Evolutionary conservation across 768 basidiomycete genomes (phyloP).

Genomic region (Leccinum pellstonianum): DNA sequence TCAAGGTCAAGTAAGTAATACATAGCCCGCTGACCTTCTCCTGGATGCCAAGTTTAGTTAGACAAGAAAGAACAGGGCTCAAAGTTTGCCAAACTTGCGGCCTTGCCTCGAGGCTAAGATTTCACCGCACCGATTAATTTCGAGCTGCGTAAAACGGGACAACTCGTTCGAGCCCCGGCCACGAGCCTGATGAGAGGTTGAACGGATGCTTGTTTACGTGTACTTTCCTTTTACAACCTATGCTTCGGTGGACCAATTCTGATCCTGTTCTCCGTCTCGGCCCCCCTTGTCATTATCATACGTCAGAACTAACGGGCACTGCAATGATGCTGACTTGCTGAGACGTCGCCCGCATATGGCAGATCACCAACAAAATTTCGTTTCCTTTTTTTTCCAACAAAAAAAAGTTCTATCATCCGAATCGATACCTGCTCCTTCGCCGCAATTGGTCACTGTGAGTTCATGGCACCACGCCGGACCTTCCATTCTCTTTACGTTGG

Average conservation of each 20-base stretch:
- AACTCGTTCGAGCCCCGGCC: conserved; percentile 1
- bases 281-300: neutral
- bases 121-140: neutral
- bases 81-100: neutral
- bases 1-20: neutral
- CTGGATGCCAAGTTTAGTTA: neutral
- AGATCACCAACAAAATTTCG: neutral
- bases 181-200: neutral
- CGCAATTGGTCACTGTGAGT: neutral
- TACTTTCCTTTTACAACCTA: neutral
- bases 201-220: conserved; percentile 6
- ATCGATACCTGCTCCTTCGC: neutral
- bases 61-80: neutral
- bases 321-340: neutral
- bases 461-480: neutral
- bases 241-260: conserved; percentile 1
- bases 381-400: neutral
- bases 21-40: neutral
- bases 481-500: neutral
- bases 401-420: neutral
- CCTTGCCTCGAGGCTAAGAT: conserved; percentile 1
- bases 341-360: neutral
- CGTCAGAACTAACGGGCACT: neutral
- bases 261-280: neutral
- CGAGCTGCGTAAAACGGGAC: neutral